phyloP scores from a whole-genome alignment of 73 alveolate species.

The Tetrahymena borealis region DNA sequence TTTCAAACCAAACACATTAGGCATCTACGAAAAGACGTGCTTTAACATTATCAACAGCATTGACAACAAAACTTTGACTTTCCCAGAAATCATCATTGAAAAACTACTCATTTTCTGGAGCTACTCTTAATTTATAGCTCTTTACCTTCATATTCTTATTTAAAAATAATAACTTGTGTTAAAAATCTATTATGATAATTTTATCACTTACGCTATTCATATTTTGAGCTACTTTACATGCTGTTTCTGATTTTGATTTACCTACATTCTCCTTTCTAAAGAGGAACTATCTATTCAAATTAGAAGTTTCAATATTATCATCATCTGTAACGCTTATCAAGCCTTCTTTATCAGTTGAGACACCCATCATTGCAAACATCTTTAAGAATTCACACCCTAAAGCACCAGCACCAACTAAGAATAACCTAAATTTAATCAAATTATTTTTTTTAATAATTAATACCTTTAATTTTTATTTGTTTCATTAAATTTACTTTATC shows the following conservation, averaged over 20 bases:
- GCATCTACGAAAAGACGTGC: slow-evolving; percentile 96
- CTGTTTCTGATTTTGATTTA: slow-evolving; percentile 74
- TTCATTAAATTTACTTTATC: neutral
- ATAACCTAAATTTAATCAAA: slow-evolving; percentile 61
- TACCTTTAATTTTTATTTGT: too few relatives aligned
- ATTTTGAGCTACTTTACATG: slow-evolving; percentile 81
- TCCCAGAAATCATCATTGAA: slow-evolving; percentile 95
- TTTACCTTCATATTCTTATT: slow-evolving; percentile 48
- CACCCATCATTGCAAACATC: slow-evolving; percentile 85
- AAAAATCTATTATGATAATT: slow-evolving; percentile 58
- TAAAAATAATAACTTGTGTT: slow-evolving; percentile 42
- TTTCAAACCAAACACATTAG: slow-evolving; percentile 92
- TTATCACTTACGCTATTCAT: slow-evolving; percentile 74
- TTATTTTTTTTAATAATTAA: too few relatives aligned
- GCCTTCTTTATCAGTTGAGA: slow-evolving; percentile 61
- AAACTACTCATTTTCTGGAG: slow-evolving; percentile 88
- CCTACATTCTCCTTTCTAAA: slow-evolving; percentile 77
- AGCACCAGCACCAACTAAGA: slow-evolving; percentile 99
- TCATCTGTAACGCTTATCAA: slow-evolving; percentile 63
- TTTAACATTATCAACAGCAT: slow-evolving; percentile 97
- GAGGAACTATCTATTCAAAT: slow-evolving; percentile 96
- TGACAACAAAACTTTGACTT: slow-evolving; percentile 78
- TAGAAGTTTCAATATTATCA: slow-evolving; percentile 97
- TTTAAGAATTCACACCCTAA: slow-evolving; percentile 99
- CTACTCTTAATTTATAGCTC: slow-evolving; percentile 73